These are phyloP conservation scores for Paulinella micropora DNA, from an alignment of 78 protist species.

Conservation along the genomic window DNA sequence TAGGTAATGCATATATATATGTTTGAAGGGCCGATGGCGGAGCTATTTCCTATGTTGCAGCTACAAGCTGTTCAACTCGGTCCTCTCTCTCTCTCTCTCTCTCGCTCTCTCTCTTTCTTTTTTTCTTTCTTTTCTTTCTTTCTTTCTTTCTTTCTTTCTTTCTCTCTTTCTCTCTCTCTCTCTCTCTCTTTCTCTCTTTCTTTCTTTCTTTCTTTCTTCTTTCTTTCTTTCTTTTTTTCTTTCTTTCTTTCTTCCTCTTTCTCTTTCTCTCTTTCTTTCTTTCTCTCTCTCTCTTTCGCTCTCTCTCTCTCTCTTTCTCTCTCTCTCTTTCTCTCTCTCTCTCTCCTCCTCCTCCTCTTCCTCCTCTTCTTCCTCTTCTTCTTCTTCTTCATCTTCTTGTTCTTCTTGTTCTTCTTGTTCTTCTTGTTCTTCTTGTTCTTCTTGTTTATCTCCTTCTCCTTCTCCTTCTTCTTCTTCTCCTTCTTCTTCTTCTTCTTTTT, in stretches of 20 bases:
- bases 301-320: neutral
- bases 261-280: neutral
- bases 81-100: too few species aligned
- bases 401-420: neutral
- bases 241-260: neutral
- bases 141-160: neutral
- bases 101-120: too few species aligned
- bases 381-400: neutral
- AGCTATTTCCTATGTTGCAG: neutral
- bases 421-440: neutral
- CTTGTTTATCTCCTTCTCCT: neutral
- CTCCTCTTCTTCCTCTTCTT: neutral
- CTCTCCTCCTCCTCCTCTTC: too few species aligned
- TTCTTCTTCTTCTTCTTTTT: neutral
- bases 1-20: too few species aligned
- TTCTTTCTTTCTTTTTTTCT: neutral
- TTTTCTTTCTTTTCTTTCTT: neutral
- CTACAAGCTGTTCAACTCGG: too few species aligned
- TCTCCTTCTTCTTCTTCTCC: neutral
- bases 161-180: neutral
- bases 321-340: neutral
- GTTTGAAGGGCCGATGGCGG: too few species aligned
- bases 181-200: neutral
- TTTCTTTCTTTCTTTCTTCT: neutral
- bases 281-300: neutral